phyloP scores from a whole-genome alignment of 805 yeast genomes.

The Cyberlindnera xishuangbannaensis region DNA sequence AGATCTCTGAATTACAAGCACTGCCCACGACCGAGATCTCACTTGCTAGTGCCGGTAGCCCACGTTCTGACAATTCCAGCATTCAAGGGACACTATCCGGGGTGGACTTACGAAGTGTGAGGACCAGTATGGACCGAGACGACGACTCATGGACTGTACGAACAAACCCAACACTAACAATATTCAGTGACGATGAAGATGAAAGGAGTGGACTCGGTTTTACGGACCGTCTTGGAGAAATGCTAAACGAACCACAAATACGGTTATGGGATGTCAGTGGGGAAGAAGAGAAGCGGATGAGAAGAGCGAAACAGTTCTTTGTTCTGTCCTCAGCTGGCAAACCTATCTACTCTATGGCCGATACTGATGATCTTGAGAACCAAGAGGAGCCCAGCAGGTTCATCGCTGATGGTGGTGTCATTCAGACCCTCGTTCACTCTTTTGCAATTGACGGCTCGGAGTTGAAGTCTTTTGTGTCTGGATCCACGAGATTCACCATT shows the following conservation, averaged over 20 bases:
- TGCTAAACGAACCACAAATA: slow-evolving; percentile 20
- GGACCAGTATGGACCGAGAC: background rate
- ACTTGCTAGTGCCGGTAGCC: slow-evolving; percentile 10
- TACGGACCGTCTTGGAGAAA: slow-evolving; percentile 19
- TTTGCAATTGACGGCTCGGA: slow-evolving; percentile 42
- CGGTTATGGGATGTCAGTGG: slow-evolving; percentile 10
- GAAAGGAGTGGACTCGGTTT: slow-evolving; percentile 10
- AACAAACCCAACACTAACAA: slow-evolving; percentile 26
- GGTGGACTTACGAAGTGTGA: background rate
- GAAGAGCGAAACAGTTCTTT: slow-evolving; percentile 57
- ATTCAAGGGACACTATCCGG: background rate
- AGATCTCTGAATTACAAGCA: slow-evolving; percentile 22
- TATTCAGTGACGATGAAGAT: slow-evolving; percentile 24
- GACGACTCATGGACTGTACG: slow-evolving; percentile 19
- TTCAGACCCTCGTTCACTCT: slow-evolving; percentile 72
- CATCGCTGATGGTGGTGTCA: slow-evolving; percentile 69
- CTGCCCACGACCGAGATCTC: slow-evolving; percentile 31
- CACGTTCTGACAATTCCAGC: slow-evolving; percentile 1
- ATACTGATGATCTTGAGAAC: slow-evolving; percentile 45
- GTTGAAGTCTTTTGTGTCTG: slow-evolving; percentile 47
- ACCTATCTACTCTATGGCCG: slow-evolving; percentile 65
- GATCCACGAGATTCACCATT: slow-evolving; percentile 49
- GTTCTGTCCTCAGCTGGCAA: slow-evolving; percentile 82
- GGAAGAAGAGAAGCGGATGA: slow-evolving; percentile 12
- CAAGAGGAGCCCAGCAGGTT: slow-evolving; percentile 36